Percentiles rank a stretch among this genome's conserved stretches.
Evolutionary conservation across 208 protist genomes (phyloP).

Genomic region (Trypanosoma melophagium): DNA sequence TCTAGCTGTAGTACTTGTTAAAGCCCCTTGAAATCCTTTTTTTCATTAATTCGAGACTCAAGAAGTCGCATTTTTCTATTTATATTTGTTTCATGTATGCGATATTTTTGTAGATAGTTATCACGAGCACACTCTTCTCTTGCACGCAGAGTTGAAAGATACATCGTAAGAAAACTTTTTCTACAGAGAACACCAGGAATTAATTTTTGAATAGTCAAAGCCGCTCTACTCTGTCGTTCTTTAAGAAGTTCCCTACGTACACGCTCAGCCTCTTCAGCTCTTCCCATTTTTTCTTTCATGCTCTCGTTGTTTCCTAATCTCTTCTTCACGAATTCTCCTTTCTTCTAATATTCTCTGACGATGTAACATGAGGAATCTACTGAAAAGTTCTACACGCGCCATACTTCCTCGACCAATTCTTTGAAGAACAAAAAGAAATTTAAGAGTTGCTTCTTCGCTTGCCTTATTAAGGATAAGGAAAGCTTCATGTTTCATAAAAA

Average conservation of each 20-base stretch:
- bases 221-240: constrained; percentile 12
- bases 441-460: constrained; percentile 17
- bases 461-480: constrained; percentile 32
- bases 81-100: constrained; percentile 8
- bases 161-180: constrained; percentile 15
- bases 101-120: constrained; percentile 22
- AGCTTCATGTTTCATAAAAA: constrained; percentile 41
- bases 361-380: constrained; percentile 21
- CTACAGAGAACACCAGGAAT: constrained; percentile 21
- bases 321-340: constrained; percentile 17
- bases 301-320: constrained; percentile 5
- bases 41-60: neutral
- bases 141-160: constrained; percentile 19
- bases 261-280: constrained; percentile 6
- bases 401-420: constrained; percentile 17
- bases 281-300: constrained; percentile 26
- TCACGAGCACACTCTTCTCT: constrained; percentile 19
- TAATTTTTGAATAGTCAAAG: constrained; percentile 26
- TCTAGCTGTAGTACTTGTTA: neutral
- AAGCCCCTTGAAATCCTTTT: neutral
- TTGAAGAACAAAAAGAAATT: constrained; percentile 17
- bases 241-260: constrained; percentile 10
- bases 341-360: constrained; percentile 30
- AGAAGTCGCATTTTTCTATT: constrained; percentile 4
- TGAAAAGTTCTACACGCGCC: constrained; percentile 17